phyloP scores from a whole-genome alignment of 352 stramenopile species.

The Phytophthora pini region DNA sequence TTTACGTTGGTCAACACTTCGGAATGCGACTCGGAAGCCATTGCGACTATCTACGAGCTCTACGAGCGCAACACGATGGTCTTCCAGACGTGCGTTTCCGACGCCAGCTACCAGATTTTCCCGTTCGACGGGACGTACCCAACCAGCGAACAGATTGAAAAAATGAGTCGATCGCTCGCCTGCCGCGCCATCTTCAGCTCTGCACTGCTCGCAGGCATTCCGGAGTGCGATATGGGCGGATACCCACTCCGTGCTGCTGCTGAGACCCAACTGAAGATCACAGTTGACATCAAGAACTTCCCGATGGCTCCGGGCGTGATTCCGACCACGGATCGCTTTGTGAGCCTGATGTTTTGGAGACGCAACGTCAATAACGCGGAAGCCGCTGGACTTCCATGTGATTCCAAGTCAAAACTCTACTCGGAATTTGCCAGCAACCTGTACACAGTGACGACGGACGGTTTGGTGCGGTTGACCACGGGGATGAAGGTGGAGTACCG shows the following conservation, averaged over 20 bases:
- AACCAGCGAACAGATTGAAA: constrained; percentile 40
- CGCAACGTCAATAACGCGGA: constrained; percentile 60
- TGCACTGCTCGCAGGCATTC: constrained; percentile 39
- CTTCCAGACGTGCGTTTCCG: constrained; percentile 52
- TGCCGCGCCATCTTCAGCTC: constrained; percentile 52
- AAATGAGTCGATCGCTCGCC: constrained; percentile 41
- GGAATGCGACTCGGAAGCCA: constrained; percentile 35
- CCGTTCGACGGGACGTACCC: constrained; percentile 46
- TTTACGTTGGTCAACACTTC: constrained; percentile 46
- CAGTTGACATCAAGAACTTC: constrained; percentile 39
- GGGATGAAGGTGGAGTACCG: constrained; percentile 60
- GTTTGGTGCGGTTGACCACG: constrained; percentile 40
- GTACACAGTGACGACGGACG: constrained; percentile 46
- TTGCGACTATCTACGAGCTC: constrained; percentile 42
- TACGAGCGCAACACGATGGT: constrained; percentile 56
- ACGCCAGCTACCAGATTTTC: constrained; percentile 56
- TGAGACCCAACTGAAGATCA: constrained; percentile 55
- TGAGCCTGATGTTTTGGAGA: constrained; percentile 59
- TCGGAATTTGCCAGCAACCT: constrained; percentile 49
- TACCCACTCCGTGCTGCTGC: constrained; percentile 41
- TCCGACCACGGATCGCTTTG: constrained; percentile 51
- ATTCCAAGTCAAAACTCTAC: constrained; percentile 56
- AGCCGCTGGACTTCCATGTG: constrained; percentile 45
- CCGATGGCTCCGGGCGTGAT: constrained; percentile 21
- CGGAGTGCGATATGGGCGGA: constrained; percentile 46